Percentiles rank a stretch among this genome's conserved stretches.
These are phyloP conservation scores for Boletus sp. DNA, from an alignment of 768 basidiomycete genomes.

Conservation along the genomic window DNA sequence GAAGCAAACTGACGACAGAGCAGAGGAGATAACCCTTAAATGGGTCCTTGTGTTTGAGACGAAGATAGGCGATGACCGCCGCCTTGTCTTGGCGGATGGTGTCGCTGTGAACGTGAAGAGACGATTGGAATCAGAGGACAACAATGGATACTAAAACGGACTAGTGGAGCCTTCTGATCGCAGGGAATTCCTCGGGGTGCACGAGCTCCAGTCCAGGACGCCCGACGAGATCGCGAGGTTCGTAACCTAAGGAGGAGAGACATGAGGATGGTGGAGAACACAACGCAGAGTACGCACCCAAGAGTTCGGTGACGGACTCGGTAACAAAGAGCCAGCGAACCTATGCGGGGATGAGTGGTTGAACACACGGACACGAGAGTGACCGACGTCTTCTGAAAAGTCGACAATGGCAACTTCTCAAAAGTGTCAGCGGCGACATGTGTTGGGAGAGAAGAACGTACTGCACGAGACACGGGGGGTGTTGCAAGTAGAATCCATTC, in stretches of 20 bases:
- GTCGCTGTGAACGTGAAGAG: conserved; percentile 42
- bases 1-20: conserved; percentile 58
- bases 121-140: background rate
- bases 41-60: conserved; percentile 77
- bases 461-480: conserved; percentile 79
- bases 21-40: conserved; percentile 75
- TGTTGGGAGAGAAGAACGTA: conserved; percentile 38
- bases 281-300: conserved; percentile 40
- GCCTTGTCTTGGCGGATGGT: conserved; percentile 80
- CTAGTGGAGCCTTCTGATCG: conserved; percentile 71
- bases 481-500: conserved; percentile 37
- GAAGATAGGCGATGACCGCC: conserved; percentile 73
- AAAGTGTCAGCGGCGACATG: conserved; percentile 6
- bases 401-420: conserved; percentile 73
- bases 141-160: conserved; percentile 24
- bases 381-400: conserved; percentile 66
- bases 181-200: conserved; percentile 74
- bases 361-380: background rate
- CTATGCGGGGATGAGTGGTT: conserved; percentile 32
- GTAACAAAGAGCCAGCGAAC: conserved; percentile 67
- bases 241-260: conserved; percentile 52
- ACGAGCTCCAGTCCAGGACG: conserved; percentile 71
- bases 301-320: conserved; percentile 62
- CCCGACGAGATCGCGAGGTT: conserved; percentile 69
- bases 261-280: background rate